Evolutionary conservation across 805 yeast species (phyloP), one percentile per base, ranked within the genome.

Genomic region (Candida nanaspora): DNA sequence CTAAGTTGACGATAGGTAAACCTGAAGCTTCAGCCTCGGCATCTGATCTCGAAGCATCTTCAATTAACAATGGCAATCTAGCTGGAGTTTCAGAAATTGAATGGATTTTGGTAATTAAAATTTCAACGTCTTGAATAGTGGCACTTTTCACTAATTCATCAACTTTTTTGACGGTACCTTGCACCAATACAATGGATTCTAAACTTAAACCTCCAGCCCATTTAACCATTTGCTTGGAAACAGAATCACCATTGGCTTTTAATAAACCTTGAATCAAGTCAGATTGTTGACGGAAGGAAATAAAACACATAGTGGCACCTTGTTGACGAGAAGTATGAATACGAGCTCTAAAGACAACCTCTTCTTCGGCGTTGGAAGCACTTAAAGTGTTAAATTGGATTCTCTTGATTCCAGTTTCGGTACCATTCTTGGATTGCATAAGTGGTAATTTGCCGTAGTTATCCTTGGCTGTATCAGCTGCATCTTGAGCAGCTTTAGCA

Each of bases 41-140:
- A 53, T 91, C 98, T 31, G 95, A 80, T 69, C 99, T 82, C 19
- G 91, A 74, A 27, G 98, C 98, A 65, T 93, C 99, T 71, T 93
- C 99, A 56, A 93, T 80, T 61, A 91, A 75, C 58, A 93, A 81
- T 44, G 99, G 98, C 59, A 93, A 74, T 66, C 85, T 88, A 54
- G 82, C 82, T 38, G 97, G 97, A 26, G 98, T 84, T 63, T 82
- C 95, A 44, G 85, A 79, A 48, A 91, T 78, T 42, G 89, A 72
- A 64, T 68, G 78, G 47, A 93, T 74, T 65, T 85, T 80, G 42
- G 74, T 63, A 53, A 93, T 74, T 49, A 77, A 81, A 49, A 93
- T 77, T 72, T 93, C 99, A 45, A 79, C 83, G 52, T 86, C 89
- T 70, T 88, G 93, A 44, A 87, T 81, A 33, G 98, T 86, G 40